phyloP scores from a whole-genome alignment of 2,329 filamentous ascomycete genomes.

The Fusarium buharicum region DNA sequence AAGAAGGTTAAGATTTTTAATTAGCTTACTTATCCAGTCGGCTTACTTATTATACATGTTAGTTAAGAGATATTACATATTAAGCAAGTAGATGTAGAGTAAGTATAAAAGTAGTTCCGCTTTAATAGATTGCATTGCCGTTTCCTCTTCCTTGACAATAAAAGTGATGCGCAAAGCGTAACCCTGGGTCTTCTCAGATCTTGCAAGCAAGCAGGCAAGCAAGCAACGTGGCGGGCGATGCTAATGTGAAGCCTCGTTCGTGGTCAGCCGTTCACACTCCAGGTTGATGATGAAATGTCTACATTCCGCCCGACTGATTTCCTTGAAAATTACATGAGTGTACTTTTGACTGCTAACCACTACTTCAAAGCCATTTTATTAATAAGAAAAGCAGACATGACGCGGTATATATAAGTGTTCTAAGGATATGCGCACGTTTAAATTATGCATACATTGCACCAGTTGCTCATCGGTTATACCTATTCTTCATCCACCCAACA shows the following conservation, averaged over 20 bases:
- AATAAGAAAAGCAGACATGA: slow-evolving; percentile 2
- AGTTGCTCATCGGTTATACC: slow-evolving; percentile 1
- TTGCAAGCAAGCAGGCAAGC: not conserved
- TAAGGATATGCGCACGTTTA: not conserved
- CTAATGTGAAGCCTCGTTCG: not conserved
- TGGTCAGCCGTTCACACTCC: not conserved
- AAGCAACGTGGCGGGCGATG: not conserved
- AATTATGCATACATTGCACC: not conserved
- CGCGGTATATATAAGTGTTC: slow-evolving; percentile 1
- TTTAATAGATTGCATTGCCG: too few relatives aligned
- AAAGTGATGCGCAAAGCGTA: too few relatives aligned
- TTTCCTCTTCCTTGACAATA: too few relatives aligned
- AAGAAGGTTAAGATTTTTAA: too few relatives aligned
- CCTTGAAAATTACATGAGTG: not conserved
- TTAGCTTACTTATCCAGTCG: too few relatives aligned
- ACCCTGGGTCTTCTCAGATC: not conserved
- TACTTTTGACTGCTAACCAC: not conserved
- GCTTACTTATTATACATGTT: too few relatives aligned
- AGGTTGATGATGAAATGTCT: not conserved
- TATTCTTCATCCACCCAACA: slow-evolving; percentile 3
- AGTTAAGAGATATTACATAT: too few relatives aligned
- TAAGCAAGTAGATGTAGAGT: too few relatives aligned
- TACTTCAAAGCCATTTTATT: not conserved
- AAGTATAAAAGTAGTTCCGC: too few relatives aligned
- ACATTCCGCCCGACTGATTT: slow-evolving; percentile 1